Conservation (phyloP, 352 stramenopile genomes). For the Globisporangium yorkense region DNA sequence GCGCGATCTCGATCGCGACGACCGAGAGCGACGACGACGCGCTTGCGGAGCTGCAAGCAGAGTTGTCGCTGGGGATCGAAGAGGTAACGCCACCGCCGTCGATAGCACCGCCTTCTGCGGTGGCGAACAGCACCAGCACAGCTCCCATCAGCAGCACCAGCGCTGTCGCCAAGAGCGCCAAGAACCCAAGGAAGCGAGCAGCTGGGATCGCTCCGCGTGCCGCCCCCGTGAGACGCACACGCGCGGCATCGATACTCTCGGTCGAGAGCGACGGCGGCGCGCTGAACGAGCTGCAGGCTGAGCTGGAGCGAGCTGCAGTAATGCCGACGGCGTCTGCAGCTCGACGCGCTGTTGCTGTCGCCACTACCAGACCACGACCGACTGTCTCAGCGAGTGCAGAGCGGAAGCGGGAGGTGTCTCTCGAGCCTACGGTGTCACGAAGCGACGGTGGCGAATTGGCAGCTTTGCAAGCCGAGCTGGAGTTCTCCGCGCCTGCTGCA, state of each 20-base stretch:
- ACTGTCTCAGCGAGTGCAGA: background rate
- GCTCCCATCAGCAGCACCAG: background rate
- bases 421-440: background rate
- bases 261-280: constrained; percentile 2
- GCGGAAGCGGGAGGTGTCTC: background rate
- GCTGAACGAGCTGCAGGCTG: constrained; percentile 5
- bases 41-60: constrained; percentile 25
- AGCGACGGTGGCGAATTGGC: constrained; percentile 5
- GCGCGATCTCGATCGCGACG: constrained; percentile 15
- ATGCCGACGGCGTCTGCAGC: background rate
- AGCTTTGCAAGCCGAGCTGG: constrained; percentile 6
- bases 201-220: constrained; percentile 6
- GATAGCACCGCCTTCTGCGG: background rate
- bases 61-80: constrained; percentile 12
- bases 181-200: background rate
- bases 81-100: constrained; percentile 1
- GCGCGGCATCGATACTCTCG: constrained; percentile 4
- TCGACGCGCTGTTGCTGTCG: background rate
- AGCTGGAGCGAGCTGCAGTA: constrained; percentile 1
- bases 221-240: constrained; percentile 3
- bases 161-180: background rate
- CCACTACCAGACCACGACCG: background rate
- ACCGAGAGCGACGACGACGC: constrained; percentile 26
- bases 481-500: constrained; percentile 7
- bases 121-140: background rate